Evolutionary conservation across 2,329 filamentous ascomycete species (phyloP).

Genomic region (Aspergillus floridensis): DNA sequence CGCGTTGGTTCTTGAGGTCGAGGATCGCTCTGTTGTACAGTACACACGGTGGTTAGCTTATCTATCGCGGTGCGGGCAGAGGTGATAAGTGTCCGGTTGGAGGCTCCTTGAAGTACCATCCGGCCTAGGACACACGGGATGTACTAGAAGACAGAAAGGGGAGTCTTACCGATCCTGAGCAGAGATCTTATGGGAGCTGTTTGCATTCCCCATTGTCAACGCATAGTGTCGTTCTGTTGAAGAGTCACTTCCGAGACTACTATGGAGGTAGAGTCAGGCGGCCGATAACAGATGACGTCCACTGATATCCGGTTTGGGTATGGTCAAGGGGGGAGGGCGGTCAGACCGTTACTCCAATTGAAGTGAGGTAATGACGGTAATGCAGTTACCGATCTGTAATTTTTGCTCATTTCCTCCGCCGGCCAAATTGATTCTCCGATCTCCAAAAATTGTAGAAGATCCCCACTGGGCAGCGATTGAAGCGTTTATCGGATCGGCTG

Average conservation of each 20-base stretch:
- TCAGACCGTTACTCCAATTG: not conserved
- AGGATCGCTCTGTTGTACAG: slow-evolving; percentile 72
- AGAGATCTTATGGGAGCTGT: slow-evolving; percentile 64
- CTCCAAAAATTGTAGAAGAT: slow-evolving; percentile 21
- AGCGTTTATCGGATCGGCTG: slow-evolving; percentile 1
- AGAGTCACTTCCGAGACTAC: not conserved
- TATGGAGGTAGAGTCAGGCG: not conserved
- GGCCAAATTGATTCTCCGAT: slow-evolving; percentile 17
- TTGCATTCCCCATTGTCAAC: slow-evolving; percentile 61
- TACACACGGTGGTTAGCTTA: not conserved
- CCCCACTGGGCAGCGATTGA: not conserved
- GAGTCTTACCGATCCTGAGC: slow-evolving; percentile 76
- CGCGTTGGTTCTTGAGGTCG: slow-evolving; percentile 95
- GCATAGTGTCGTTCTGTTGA: slow-evolving; percentile 24
- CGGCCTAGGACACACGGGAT: not conserved
- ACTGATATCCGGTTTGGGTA: not conserved
- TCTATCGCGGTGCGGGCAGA: not conserved
- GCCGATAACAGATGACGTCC: slow-evolving; percentile 10
- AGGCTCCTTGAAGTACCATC: not conserved
- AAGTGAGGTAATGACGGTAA: not conserved
- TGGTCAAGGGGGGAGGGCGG: not conserved
- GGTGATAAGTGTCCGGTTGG: not conserved
- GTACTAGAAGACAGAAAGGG: not conserved
- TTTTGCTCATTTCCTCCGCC: not conserved
- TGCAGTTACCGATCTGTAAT: not conserved